A percentile compares a stretch with the other conserved stretches of the same genome.
Evolutionary conservation across 257 asterid species (phyloP).

Genomic region (Leonotis leonurus): DNA sequence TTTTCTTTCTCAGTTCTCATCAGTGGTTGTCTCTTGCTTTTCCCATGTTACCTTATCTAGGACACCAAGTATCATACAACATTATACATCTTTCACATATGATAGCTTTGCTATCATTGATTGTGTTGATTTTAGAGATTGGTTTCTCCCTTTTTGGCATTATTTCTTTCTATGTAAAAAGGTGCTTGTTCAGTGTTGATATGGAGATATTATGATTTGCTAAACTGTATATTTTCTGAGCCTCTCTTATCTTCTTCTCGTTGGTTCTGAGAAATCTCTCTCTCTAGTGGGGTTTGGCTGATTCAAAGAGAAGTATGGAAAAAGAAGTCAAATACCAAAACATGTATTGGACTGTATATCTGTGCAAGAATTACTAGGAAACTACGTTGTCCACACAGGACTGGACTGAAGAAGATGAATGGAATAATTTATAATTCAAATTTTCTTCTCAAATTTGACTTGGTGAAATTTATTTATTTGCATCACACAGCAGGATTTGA

Average conservation of each 20-base stretch:
- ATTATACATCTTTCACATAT: background rate
- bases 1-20: constrained; percentile 18
- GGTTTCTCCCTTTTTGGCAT: background rate
- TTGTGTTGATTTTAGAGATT: constrained; percentile 2
- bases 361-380: constrained; percentile 10
- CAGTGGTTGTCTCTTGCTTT: constrained; percentile 31
- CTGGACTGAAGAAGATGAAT: constrained; percentile 1
- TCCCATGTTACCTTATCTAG: constrained; percentile 25
- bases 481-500: background rate
- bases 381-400: constrained; percentile 9
- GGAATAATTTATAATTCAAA: constrained; percentile 8
- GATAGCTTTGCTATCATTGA: constrained; percentile 16
- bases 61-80: no score
- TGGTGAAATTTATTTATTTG: background rate
- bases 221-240: background rate
- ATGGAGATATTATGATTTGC: background rate
- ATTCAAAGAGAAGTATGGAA: constrained; percentile 18
- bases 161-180: background rate
- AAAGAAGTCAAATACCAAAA: constrained; percentile 21
- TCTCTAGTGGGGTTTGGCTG: constrained; percentile 12
- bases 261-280: no score
- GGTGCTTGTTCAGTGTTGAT: background rate
- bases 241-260: background rate
- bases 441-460: constrained; percentile 15
- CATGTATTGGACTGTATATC: constrained; percentile 3